Evolutionary conservation across 225 moss, liverwort and hornwort genomes (phyloP).

Genomic region (Thuidium tamariscinum): DNA sequence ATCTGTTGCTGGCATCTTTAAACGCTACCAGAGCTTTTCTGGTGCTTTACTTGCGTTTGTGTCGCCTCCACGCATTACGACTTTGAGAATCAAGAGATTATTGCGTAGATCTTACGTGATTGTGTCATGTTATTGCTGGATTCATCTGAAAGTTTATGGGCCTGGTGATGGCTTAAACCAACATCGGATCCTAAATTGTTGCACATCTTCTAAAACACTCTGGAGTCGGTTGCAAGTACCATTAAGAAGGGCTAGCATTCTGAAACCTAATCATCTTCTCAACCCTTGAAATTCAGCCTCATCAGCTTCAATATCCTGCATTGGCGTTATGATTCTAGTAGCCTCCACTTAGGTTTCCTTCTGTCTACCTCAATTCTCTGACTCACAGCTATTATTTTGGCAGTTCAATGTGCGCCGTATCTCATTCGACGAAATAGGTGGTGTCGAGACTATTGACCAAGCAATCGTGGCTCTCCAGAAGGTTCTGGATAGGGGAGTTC

Average conservation of each 20-base stretch:
- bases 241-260: not conserved
- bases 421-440: slow-evolving; percentile 68
- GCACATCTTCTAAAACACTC: not conserved
- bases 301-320: not conserved
- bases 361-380: not conserved
- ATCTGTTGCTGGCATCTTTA: not conserved
- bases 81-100: not conserved
- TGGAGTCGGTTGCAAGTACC: not conserved
- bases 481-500: slow-evolving; percentile 60
- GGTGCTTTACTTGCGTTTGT: not conserved
- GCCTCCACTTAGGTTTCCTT: not conserved
- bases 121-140: not conserved
- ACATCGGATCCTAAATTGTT: not conserved
- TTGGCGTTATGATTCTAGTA: not conserved
- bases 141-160: not conserved
- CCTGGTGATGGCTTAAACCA: not conserved
- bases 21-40: not conserved
- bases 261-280: not conserved
- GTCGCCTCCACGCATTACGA: not conserved
- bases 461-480: slow-evolving; percentile 71
- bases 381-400: not conserved
- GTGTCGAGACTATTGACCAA: slow-evolving; percentile 82
- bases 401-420: slow-evolving; percentile 94
- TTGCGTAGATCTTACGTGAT: not conserved
- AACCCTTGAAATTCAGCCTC: not conserved